Base-by-base conservation (phyloP, 2,329 filamentous ascomycete species). In the Colletotrichum musicola region DNA sequence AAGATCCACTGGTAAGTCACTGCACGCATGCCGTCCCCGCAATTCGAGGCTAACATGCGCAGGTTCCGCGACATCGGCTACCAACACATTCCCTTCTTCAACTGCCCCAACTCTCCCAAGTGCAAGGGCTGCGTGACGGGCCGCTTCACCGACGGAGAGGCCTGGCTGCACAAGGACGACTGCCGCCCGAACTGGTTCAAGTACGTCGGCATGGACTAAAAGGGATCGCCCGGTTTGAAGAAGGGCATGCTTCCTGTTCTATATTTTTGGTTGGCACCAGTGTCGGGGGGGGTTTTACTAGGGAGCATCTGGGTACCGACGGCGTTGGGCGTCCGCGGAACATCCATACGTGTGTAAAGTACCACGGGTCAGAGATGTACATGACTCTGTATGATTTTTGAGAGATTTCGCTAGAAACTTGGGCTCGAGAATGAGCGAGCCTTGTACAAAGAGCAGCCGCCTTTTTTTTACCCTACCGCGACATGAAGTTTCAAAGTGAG, bases 61-160 rank as follows among this genome's bases (percentile, higher is more conserved):
- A 97, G 95, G 95, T 99, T 99, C 91, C 95, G 95, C 62, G 96
- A 99, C 78, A 98, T 99, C 73, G 96, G 96, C 66, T 99, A 99
- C 82, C 94, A 98, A 76, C 96, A 99, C 75, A 95, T 98, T 62
- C 96, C 96, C 53, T 99, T 97, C 83, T 97, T 97, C 86, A 99
- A 99, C 83, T 99, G 96, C 78, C 96, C 96, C 71, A 98, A 97
- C 82, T 97, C 92, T 61, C 93, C 93, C 57, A 98, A 98, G 81
- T 98, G 95, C 79, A 91, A 88, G 73, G 93, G 93, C 72, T 98
- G 95, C 78, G 87, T 90, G n/a, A 89, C 93, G 0, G 96, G 95
- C 57, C 89, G 92, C 68, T 92, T 98, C 75, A 98, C 94, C 27
- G 94, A 97, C 72, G 96, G 96, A 71, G 95, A 94, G 76, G 83